Percentiles rank a stretch among this genome's conserved stretches.
Evolutionary conservation across 176 grass and related monocot species (phyloP).

Genomic region (Rhynchospora tenuis): DNA sequence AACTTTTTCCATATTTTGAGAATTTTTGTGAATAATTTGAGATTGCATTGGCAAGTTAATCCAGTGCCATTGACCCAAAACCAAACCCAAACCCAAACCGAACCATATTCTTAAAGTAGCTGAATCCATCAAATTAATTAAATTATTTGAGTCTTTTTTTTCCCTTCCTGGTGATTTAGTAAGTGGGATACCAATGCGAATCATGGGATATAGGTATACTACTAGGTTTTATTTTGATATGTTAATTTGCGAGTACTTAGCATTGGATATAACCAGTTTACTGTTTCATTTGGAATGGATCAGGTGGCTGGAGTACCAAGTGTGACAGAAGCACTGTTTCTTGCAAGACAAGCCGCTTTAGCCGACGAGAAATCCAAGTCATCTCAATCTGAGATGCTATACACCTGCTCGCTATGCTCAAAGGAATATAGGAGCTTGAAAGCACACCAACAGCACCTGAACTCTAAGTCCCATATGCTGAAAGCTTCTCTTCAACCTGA

Average conservation of each 20-base stretch:
- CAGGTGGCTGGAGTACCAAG: constrained; percentile 92
- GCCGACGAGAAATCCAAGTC: constrained; percentile 54
- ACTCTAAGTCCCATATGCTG: constrained; percentile 52
- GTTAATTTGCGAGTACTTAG: not conserved
- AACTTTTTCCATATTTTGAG: no score
- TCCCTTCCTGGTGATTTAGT: no score
- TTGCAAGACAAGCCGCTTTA: constrained; percentile 67
- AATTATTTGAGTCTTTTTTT: not conserved
- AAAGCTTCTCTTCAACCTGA: constrained; percentile 72
- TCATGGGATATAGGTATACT: not conserved
- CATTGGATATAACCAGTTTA: not conserved
- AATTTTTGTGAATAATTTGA: no score
- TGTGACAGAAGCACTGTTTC: constrained; percentile 74
- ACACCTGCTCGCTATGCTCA: constrained; percentile 82
- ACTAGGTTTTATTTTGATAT: no score
- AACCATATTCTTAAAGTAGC: not conserved
- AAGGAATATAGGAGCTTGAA: constrained; percentile 82
- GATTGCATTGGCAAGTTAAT: no score
- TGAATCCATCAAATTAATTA: not conserved
- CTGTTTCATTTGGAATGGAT: constrained; percentile 5
- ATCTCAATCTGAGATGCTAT: constrained; percentile 53
- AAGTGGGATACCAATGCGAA: not conserved
- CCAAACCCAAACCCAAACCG: no score
- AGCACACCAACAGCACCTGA: constrained; percentile 85
- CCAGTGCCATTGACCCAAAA: no score